Percentiles rank a stretch among this genome's conserved stretches.
Conservation (phyloP, 495 filamentous ascomycete genomes). For the Ascobolus immersus region DNA sequence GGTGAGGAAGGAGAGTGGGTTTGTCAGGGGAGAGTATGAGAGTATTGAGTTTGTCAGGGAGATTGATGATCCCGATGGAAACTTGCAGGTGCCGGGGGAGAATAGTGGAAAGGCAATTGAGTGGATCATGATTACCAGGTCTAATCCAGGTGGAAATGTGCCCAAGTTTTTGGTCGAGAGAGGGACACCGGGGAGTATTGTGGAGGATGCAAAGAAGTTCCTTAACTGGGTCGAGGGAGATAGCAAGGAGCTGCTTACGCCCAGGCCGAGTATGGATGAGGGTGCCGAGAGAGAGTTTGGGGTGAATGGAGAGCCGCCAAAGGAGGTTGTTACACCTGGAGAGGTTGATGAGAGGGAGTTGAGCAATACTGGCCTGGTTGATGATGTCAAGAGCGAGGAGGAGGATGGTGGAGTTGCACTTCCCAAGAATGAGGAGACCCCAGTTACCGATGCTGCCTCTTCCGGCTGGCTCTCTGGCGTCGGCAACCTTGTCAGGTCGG, state of each 20-base stretch:
- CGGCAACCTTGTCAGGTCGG: not conserved
- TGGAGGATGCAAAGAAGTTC: slow-evolving; percentile 61
- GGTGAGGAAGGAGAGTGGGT: slow-evolving; percentile 38
- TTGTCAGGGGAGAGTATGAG: slow-evolving; percentile 68
- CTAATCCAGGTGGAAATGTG: slow-evolving; percentile 76
- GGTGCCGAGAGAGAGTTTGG: slow-evolving; percentile 23
- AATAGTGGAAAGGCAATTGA: slow-evolving; percentile 23
- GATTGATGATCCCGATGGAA: slow-evolving; percentile 29
- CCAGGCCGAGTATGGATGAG: slow-evolving; percentile 22
- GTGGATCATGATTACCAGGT: slow-evolving; percentile 93
- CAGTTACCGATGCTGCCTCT: not conserved
- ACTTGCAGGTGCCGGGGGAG: slow-evolving; percentile 10
- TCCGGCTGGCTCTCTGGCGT: not conserved
- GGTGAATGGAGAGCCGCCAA: slow-evolving; percentile 16
- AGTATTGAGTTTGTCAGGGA: slow-evolving; percentile 80
- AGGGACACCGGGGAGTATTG: slow-evolving; percentile 64
- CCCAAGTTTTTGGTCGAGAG: slow-evolving; percentile 87
- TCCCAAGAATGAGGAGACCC: not conserved
- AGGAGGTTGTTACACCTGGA: too few relatives aligned
- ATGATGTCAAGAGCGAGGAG: slow-evolving; percentile 9
- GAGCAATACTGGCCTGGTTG: slow-evolving; percentile 1
- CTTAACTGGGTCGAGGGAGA: slow-evolving; percentile 36
- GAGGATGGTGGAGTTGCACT: not conserved
- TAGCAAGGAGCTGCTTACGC: slow-evolving; percentile 17
- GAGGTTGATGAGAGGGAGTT: slow-evolving; percentile 10